Evolutionary conservation across 768 basidiomycete species (phyloP), one percentile per base, ranked within the genome.

Genomic region (Hericium coralloides): DNA sequence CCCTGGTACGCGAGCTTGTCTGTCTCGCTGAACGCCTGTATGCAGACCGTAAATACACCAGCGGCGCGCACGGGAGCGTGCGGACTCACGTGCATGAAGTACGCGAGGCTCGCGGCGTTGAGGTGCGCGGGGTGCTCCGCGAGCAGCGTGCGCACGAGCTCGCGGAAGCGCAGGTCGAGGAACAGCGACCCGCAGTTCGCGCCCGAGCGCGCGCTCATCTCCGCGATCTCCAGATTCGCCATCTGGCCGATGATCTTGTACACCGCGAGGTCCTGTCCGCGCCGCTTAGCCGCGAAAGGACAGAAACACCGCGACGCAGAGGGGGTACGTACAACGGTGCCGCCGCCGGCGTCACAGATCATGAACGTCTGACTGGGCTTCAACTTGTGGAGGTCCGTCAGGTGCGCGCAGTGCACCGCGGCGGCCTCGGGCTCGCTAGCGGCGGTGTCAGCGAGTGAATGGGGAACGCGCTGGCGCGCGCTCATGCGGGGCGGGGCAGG

Each of bases 101-200:
- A 89, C 4, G 89, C 89, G 64, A 92, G 69, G 60, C 88, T 89
- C 17, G 88, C 84, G 4, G 82, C 73, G 65, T 94, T 90, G 10
- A 93, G 79, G 68, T 95, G 92, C 2, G 79, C 85, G 5, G 92
- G 90, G 62, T 95, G 92, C 67, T 89, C 85, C n/a, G 76, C 77
- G 53, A 94, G 74, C 56, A 92, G 79, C 22, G 77, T 87, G 69
- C 80, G 80, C 53, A 95, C 84, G 17, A 95, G 79, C 60, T 89
- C 88, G 18, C 85, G 79, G 73, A 94, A 94, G 59, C 90, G 81
- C 49, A 94, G 73, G 72, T 94, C 92, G 55, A 94, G 80, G 73
- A 93, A 93, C 51, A 95, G 74, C 60, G 87, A 88, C 14, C 92
- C 92, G 64, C 89, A 92, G 65, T 89, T 93, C 7, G 89, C 86